Evolutionary conservation across 192 early-diverging fungal species (phyloP), one percentile per base, ranked within the genome.

Genomic region (Backusella parvicylindrica): DNA sequence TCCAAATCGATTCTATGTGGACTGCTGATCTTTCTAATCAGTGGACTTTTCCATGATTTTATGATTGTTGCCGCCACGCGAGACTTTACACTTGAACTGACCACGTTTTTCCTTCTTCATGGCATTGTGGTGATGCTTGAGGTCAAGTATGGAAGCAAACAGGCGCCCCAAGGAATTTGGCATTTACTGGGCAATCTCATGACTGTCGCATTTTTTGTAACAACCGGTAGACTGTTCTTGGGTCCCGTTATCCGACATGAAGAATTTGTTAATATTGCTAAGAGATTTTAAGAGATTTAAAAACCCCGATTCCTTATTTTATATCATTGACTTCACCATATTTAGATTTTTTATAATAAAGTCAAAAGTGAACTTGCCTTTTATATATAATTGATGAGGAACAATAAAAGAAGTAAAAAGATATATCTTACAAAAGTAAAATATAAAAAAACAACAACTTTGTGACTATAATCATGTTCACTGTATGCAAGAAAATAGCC

Each of bases 181-280:
- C 68, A 47, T 43, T 21, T 70, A 47, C 23, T 70, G 26, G 26
- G 68, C 40, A 70, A 41, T 18, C 21, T 47, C 13, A 28, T 70
- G 28, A 70, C 68, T 40, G 41, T 47, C 1, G 15, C 30, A 47
- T 70, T 70, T 30, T 70, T 70, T 70, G 40, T 41, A 23, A 41
- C 28, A 15, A 47, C 68, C 9, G 68, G 68, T 23, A 70, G 68
- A 70, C 30, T 70, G 40, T 70, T 70, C 40, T 47, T 70, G 37
- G 40, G 28, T 70, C 68, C 68, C 1, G 2, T 70, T 7, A 3
- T 70, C n/a, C 11, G 68, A 16, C 68, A 70, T 18, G 35, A 70
- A 30, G 68, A 38, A 26, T 70, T 70, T 70, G 16, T 70, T 43
- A 16, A 16, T 6, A 47, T 70, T 30, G 41, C 68, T 41, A 15